Evolutionary conservation across 2,329 filamentous ascomycete genomes (phyloP).

Genomic region (Leptodontidium sp.): DNA sequence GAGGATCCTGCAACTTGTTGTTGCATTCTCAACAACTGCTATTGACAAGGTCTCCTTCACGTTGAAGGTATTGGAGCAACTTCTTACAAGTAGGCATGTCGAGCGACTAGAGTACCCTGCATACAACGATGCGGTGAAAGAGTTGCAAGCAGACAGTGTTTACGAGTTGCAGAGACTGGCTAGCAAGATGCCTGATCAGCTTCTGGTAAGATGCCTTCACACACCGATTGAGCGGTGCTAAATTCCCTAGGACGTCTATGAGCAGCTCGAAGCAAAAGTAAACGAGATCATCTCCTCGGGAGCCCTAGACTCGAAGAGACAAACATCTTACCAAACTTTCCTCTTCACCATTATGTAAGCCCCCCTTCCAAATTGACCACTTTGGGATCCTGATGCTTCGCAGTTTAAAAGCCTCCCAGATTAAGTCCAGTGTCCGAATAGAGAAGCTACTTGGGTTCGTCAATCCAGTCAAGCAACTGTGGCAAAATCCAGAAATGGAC

Average conservation of each 20-base stretch:
- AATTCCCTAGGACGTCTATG: conserved; percentile 73
- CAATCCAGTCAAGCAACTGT: conserved; percentile 80
- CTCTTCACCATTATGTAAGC: conserved; percentile 87
- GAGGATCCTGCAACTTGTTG: conserved; percentile 80
- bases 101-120: conserved; percentile 73
- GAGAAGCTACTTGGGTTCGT: conserved; percentile 79
- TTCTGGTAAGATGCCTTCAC: conserved; percentile 58
- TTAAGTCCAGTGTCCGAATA: conserved; percentile 76
- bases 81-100: conserved; percentile 82
- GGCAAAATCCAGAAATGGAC: conserved; percentile 76
- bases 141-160: conserved; percentile 84
- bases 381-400: conserved; percentile 26
- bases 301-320: conserved; percentile 80
- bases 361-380: not conserved
- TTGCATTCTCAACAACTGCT: conserved; percentile 84
- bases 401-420: conserved; percentile 80
- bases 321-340: conserved; percentile 87
- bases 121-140: conserved; percentile 89
- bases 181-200: conserved; percentile 88
- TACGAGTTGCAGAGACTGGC: conserved; percentile 89
- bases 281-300: conserved; percentile 79
- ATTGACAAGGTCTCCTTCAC: conserved; percentile 82
- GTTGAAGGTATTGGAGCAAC: conserved; percentile 88
- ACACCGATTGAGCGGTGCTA: conserved; percentile 9
- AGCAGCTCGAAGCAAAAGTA: conserved; percentile 83